Conservation (phyloP, 2,329 filamentous ascomycete genomes). For the Hymenoscyphus occultus region DNA sequence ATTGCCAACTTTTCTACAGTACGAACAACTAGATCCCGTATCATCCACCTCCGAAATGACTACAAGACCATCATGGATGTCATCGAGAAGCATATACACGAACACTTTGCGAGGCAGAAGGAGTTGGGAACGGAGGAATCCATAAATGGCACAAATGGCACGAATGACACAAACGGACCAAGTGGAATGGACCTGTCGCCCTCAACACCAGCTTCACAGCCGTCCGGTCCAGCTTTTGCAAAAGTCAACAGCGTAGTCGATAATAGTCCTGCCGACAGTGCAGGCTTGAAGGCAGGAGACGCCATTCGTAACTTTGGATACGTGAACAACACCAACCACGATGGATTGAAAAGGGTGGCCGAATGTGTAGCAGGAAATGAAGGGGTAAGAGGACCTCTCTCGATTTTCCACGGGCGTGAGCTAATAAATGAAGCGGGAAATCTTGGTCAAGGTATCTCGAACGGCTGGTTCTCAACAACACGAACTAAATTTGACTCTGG, state of each 20-base stretch:
- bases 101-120: constrained; percentile 73
- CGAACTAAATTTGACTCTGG: constrained; percentile 69
- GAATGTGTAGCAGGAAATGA: constrained; percentile 87
- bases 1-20: constrained; percentile 51
- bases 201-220: constrained; percentile 37
- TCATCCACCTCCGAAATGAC: constrained; percentile 88
- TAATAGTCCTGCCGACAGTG: constrained; percentile 76
- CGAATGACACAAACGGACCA: constrained; percentile 25
- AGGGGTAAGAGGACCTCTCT: constrained; percentile 58
- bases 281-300: constrained; percentile 79
- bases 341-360: constrained; percentile 80
- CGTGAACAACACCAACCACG: constrained; percentile 81
- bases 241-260: constrained; percentile 81
- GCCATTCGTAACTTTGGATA: constrained; percentile 80
- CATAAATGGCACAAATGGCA: constrained; percentile 14
- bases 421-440: constrained; percentile 47
- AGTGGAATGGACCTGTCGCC: constrained; percentile 27
- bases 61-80: constrained; percentile 83
- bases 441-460: constrained; percentile 66
- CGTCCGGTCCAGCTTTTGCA: constrained; percentile 69
- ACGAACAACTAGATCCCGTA: constrained; percentile 85
- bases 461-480: constrained; percentile 35
- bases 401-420: not conserved
- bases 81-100: constrained; percentile 84
- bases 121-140: constrained; percentile 39